phyloP scores from a whole-genome alignment of 208 protist genomes.

The Crithidia bombi region DNA sequence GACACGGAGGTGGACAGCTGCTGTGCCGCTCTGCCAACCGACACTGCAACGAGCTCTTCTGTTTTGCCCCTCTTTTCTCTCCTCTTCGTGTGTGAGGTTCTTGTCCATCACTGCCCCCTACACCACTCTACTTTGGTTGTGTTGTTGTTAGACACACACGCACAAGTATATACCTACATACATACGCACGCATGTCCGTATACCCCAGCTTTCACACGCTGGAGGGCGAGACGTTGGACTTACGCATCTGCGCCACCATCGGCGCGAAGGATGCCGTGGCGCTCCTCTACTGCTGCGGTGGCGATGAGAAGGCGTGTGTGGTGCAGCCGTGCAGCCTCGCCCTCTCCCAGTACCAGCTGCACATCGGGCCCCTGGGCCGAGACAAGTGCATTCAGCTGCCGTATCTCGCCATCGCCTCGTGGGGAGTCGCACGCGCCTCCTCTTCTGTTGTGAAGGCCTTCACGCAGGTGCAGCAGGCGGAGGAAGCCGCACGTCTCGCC shows the following conservation, averaged over 20 bases:
- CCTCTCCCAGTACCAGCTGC: slow-evolving; percentile 39
- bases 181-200: not conserved
- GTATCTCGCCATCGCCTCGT: slow-evolving; percentile 58
- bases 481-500: not conserved
- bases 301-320: slow-evolving; percentile 40
- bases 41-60: too few species aligned
- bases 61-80: too few species aligned
- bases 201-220: slow-evolving; percentile 32
- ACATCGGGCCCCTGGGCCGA: slow-evolving; percentile 28
- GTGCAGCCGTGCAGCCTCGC: slow-evolving; percentile 37
- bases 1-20: too few species aligned
- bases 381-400: slow-evolving; percentile 44
- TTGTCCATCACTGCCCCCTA: too few species aligned
- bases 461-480: slow-evolving; percentile 28
- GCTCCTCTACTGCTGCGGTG: slow-evolving; percentile 38
- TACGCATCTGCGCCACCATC: slow-evolving; percentile 39
- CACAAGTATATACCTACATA: too few species aligned
- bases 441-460: slow-evolving; percentile 23
- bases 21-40: too few species aligned
- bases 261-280: slow-evolving; percentile 32
- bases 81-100: too few species aligned
- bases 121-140: too few species aligned
- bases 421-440: slow-evolving; percentile 36
- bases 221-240: slow-evolving; percentile 33
- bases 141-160: too few species aligned